phyloP scores from a whole-genome alignment of 2,329 filamentous ascomycete genomes.

The Arthroderma sp. region DNA sequence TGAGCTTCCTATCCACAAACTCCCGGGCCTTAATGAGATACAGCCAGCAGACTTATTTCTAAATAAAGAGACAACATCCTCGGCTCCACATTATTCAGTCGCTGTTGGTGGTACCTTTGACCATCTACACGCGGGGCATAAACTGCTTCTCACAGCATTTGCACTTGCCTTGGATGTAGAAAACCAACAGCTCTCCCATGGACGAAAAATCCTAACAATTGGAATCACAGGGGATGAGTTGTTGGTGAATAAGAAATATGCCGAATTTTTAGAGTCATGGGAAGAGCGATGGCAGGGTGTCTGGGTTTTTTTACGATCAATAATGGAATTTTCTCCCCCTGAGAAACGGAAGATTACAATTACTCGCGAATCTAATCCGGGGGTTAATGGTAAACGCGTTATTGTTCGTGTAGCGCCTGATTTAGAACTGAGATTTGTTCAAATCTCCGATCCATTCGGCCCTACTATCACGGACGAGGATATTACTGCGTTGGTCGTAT shows the following conservation, averaged over 20 bases:
- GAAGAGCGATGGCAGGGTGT: slow-evolving; percentile 54
- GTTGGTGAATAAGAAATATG: slow-evolving; percentile 77
- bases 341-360: slow-evolving; percentile 22
- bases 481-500: slow-evolving; percentile 72
- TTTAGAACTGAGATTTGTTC: slow-evolving; percentile 62
- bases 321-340: slow-evolving; percentile 45
- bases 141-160: slow-evolving; percentile 84
- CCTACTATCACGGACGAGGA: slow-evolving; percentile 73
- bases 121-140: slow-evolving; percentile 88
- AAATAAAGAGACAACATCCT: not conserved
- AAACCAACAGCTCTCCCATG: slow-evolving; percentile 18
- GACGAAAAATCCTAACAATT: slow-evolving; percentile 48
- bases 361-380: slow-evolving; percentile 22
- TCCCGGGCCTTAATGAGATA: slow-evolving; percentile 15
- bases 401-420: slow-evolving; percentile 12
- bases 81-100: slow-evolving; percentile 43
- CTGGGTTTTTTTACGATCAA: slow-evolving; percentile 53
- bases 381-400: slow-evolving; percentile 27
- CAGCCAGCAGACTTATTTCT: slow-evolving; percentile 3
- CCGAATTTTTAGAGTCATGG: slow-evolving; percentile 71
- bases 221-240: slow-evolving; percentile 83
- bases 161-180: slow-evolving; percentile 53
- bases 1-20: slow-evolving; percentile 9
- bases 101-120: slow-evolving; percentile 92
- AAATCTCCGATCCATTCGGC: slow-evolving; percentile 78